Evolutionary conservation across 306 rosid species (phyloP), one percentile per base, ranked within the genome.

Genomic region (Abrus pulchellus): DNA sequence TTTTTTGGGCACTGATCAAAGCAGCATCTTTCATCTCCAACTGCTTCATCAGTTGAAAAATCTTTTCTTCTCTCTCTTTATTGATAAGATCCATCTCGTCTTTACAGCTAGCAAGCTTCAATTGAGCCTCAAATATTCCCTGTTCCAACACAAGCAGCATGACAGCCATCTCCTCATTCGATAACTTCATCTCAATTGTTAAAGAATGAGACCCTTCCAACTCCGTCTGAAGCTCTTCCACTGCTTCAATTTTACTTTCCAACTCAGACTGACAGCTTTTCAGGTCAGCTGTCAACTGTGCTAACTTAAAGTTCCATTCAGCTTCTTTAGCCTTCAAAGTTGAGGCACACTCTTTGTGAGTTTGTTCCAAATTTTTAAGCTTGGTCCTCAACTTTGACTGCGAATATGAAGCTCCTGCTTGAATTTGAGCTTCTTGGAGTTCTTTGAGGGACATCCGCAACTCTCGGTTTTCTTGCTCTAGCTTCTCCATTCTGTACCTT

Each of bases 381-480:
- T 83, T 91, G 83, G 88, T 80, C 86, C 88, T 77, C 81, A 91
- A 76, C 88, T 87, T 92, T 27, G 88, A 85, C 59, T 89, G 83
- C 3, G 99, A 93, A 80, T 88, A 84, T 10, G 88, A 83, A 78
- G 87, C 89, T 55, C 93, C 83, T 50, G 93, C 89, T 74, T 89
- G 97, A 80, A 95, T 90, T 78, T 89, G 90, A 78, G 90, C 90
- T 83, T 95, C 98, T 64, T 82, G 98, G 55, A 91, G 82, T 82
- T 93, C 97, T 84, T 84, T 91, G 52, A 86, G 76, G 4, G 88
- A 87, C 80, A 74, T 65, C 67, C 33, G 72, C 30, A 90, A 78
- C 75, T 90, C 94, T 83, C 87, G 84, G 50, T 92, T 90, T 76
- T 90, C 94, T 73, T 90, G 88, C 90, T 89, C 88, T 27, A 94